A percentile compares a stretch with the other conserved stretches of the same genome.
Evolutionary conservation across 1,139 yeast species (phyloP).

Genomic region (Magnusiomyces sp.): DNA sequence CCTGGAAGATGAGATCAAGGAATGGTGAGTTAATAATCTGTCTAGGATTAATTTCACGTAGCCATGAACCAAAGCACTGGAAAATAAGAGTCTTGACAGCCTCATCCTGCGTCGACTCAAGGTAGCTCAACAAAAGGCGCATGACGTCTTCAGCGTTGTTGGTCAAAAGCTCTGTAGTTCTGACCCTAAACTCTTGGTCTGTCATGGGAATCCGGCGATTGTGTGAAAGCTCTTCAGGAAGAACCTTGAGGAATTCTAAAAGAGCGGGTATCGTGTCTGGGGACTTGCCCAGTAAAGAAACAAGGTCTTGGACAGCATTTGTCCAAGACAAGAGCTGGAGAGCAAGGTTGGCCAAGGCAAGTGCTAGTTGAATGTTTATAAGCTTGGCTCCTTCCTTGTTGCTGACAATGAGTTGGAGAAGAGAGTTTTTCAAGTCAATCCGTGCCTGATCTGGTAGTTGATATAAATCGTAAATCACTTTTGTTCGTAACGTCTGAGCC

Average conservation of each 20-base stretch:
- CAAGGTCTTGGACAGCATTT: slow-evolving; percentile 61
- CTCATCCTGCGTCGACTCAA: slow-evolving; percentile 35
- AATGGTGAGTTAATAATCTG: slow-evolving; percentile 55
- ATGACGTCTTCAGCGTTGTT: slow-evolving; percentile 65
- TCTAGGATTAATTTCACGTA: slow-evolving; percentile 70
- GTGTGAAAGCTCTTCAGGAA: slow-evolving; percentile 87
- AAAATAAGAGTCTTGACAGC: slow-evolving; percentile 41
- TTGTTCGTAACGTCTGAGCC: slow-evolving; percentile 82
- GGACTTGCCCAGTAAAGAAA: slow-evolving; percentile 39
- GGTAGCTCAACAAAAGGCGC: slow-evolving; percentile 38
- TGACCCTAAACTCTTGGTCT: slow-evolving; percentile 64
- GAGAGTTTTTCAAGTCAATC: slow-evolving; percentile 49
- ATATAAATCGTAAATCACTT: slow-evolving; percentile 71
- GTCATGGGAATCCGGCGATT: slow-evolving; percentile 69
- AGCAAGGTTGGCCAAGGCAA: slow-evolving; percentile 74
- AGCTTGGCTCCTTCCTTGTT: slow-evolving; percentile 38
- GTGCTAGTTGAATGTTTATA: slow-evolving; percentile 69
- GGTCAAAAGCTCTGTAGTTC: slow-evolving; percentile 56
- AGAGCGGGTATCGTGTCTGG: slow-evolving; percentile 37
- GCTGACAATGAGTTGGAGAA: slow-evolving; percentile 43
- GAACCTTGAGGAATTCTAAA: slow-evolving; percentile 70
- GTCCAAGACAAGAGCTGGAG: slow-evolving; percentile 71
- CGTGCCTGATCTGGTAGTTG: slow-evolving; percentile 58
- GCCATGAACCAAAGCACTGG: slow-evolving; percentile 83
- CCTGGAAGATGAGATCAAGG: slow-evolving; percentile 58